These are phyloP conservation scores for Ciborinia camelliae DNA, from an alignment of 2,329 filamentous ascomycete genomes.

Conservation along the genomic window DNA sequence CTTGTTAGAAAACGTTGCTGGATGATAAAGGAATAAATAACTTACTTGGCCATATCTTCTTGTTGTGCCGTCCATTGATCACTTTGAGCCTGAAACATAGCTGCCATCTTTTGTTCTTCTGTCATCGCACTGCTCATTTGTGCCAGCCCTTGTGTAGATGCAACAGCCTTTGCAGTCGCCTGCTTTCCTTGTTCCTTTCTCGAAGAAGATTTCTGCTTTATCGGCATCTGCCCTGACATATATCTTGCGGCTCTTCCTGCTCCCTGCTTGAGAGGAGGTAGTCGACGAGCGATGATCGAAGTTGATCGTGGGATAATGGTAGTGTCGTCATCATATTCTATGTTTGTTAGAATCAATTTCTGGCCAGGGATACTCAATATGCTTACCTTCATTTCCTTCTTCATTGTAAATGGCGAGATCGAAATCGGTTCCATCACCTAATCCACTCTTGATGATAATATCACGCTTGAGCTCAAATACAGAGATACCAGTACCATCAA, in stretches of 20 bases:
- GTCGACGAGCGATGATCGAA: slow-evolving; percentile 82
- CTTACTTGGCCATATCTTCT: slow-evolving; percentile 81
- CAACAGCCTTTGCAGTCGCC: slow-evolving; percentile 51
- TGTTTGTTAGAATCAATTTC: slow-evolving; percentile 34
- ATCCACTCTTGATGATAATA: slow-evolving; percentile 89
- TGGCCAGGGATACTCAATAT: slow-evolving; percentile 4
- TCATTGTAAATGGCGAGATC: slow-evolving; percentile 93
- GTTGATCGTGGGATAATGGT: slow-evolving; percentile 95
- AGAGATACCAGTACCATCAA: slow-evolving; percentile 95
- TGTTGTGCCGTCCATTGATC: slow-evolving; percentile 93
- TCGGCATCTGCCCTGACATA: slow-evolving; percentile 92
- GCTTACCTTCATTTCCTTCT: slow-evolving; percentile 83
- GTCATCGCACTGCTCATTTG: slow-evolving; percentile 78
- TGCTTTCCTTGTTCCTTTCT: slow-evolving; percentile 64
- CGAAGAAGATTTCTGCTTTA: slow-evolving; percentile 76
- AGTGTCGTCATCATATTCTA: slow-evolving; percentile 97
- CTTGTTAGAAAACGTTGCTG: slow-evolving; percentile 37
- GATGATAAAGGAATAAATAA: slow-evolving; percentile 38
- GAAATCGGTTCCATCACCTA: slow-evolving; percentile 95
- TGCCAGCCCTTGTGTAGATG: slow-evolving; percentile 51
- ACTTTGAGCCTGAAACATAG: slow-evolving; percentile 85
- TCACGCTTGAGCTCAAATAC: slow-evolving; percentile 99
- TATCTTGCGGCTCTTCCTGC: slow-evolving; percentile 91
- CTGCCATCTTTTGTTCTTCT: slow-evolving; percentile 89
- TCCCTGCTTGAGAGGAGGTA: slow-evolving; percentile 79